These are phyloP conservation scores for Mortierella sp. DNA, from an alignment of 371 early-diverging fungal species.

Conservation along the genomic window DNA sequence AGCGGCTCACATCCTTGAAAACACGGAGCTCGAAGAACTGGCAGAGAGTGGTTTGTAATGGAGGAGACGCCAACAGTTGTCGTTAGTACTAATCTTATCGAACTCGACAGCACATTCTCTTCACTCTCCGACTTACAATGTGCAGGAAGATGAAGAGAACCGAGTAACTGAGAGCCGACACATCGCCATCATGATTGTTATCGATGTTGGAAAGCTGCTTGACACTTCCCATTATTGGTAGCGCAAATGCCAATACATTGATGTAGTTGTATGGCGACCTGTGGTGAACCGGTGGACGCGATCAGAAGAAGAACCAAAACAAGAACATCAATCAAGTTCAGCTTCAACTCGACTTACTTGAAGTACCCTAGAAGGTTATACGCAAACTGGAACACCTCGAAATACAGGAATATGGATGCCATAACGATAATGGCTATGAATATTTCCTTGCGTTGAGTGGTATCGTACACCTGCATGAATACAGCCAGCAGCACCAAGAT, in stretches of 20 bases:
- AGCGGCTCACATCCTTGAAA: slow-evolving; percentile 9
- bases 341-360: slow-evolving; percentile 7
- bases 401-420: slow-evolving; percentile 21
- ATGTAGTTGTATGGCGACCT: slow-evolving; percentile 19
- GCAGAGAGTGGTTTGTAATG: no score
- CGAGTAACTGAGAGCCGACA: slow-evolving; percentile 13
- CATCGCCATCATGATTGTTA: background rate
- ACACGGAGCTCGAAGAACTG: slow-evolving; percentile 28
- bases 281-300: background rate
- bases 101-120: background rate
- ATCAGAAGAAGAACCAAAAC: background rate
- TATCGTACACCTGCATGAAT: slow-evolving; percentile 20
- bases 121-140: slow-evolving; percentile 9
- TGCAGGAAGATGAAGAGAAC: slow-evolving; percentile 23
- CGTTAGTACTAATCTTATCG: background rate
- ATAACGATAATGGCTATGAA: slow-evolving; percentile 13
- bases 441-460: background rate
- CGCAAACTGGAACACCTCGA: slow-evolving; percentile 12
- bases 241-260: slow-evolving; percentile 12
- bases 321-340: background rate
- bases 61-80: background rate
- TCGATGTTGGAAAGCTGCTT: background rate
- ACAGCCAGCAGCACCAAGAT: slow-evolving; percentile 12
- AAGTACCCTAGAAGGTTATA: background rate
- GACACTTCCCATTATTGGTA: slow-evolving; percentile 16